Evolutionary conservation across 2,329 filamentous ascomycete species (phyloP), one percentile per base, ranked within the genome.

Genomic region (Emmonsiellopsis sp.): DNA sequence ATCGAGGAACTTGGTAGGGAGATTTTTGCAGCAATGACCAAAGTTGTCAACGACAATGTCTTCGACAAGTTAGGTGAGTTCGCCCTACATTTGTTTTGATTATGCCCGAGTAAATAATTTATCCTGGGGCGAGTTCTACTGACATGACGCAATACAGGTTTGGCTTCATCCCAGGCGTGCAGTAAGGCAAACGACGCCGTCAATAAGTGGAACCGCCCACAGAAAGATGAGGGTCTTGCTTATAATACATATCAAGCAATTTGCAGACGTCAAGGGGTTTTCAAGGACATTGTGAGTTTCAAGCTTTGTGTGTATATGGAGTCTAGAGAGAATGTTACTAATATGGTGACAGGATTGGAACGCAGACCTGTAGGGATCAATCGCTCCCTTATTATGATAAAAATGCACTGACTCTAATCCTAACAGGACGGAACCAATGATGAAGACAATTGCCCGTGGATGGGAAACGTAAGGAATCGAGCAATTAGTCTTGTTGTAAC

Each of bases 211-310:
- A 69, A 69, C 41, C 70, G 64, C 32, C 38, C 57, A 11, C 62
- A 66, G 34, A 79, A 79, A 5, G 35, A 30, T 15, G 37, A 6
- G 9, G 80, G 79, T 1, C 63, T 79, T 10, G 59, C 63, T 35
- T 83, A 70, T 67, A 30, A 66, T 2, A 82, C 81, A 0, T 84
- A 83, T 59, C 79, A 76, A 63, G 82, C 81, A 8, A 73, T 78
- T 2, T 77, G 77, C 50, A 69, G 77, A 41, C 72, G 79, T 44
- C 59, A 74, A 52, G 81, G 78, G 5, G 70, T 72, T 2, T 81
- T 67, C 58, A 59, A 65, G 2, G 73, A 73, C 50, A 40, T 54
- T 5, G 61, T 65, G 34, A 73, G 74, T 30, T 54, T 59, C 50
- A 64, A 64, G 44, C 40, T 51, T 43, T 16, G 6, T 26, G 3